phyloP scores from a whole-genome alignment of 2,329 filamentous ascomycete genomes.

The Botrytis squamosa region DNA sequence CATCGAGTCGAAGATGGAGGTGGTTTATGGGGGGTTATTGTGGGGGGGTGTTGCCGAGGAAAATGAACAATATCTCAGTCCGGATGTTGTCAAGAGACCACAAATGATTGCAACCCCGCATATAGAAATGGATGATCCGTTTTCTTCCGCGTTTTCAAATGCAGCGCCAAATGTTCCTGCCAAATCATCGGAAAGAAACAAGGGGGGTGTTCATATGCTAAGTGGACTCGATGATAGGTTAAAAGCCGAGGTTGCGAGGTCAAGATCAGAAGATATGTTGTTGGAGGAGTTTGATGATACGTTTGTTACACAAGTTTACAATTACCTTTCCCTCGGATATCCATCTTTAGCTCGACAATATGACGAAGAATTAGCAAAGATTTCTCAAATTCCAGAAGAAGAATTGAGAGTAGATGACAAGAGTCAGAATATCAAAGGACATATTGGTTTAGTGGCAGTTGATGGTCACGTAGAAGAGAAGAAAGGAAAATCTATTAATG shows the following conservation, averaged over 20 bases:
- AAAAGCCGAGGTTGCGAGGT: slow-evolving; percentile 32
- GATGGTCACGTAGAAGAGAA: slow-evolving; percentile 19
- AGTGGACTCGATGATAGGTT: slow-evolving; percentile 35
- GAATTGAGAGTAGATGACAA: slow-evolving; percentile 73
- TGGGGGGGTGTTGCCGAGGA: slow-evolving; percentile 43
- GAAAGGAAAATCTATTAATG: slow-evolving; percentile 42
- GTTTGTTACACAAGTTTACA: slow-evolving; percentile 95
- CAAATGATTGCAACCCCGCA: slow-evolving; percentile 42
- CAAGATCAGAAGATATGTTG: slow-evolving; percentile 41
- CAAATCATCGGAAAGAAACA: slow-evolving; percentile 16
- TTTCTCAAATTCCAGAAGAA: slow-evolving; percentile 65
- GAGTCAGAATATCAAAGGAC: slow-evolving; percentile 64
- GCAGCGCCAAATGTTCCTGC: slow-evolving; percentile 22
- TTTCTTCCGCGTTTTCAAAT: slow-evolving; percentile 35
- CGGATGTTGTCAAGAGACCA: slow-evolving; percentile 34
- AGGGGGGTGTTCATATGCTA: slow-evolving; percentile 37
- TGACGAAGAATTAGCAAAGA: slow-evolving; percentile 81
- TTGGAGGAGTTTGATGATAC: slow-evolving; percentile 72
- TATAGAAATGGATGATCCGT: slow-evolving; percentile 40
- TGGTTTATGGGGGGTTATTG: slow-evolving; percentile 81
- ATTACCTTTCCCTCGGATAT: slow-evolving; percentile 91
- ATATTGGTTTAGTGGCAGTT: slow-evolving; percentile 62
- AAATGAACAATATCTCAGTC: slow-evolving; percentile 40
- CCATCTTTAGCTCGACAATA: slow-evolving; percentile 79
- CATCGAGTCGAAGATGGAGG: slow-evolving; percentile 57